A percentile compares a stretch with the other conserved stretches of the same genome.
Evolutionary conservation across 2,329 filamentous ascomycete species (phyloP).

Genomic region (Lecanicillium sp.): DNA sequence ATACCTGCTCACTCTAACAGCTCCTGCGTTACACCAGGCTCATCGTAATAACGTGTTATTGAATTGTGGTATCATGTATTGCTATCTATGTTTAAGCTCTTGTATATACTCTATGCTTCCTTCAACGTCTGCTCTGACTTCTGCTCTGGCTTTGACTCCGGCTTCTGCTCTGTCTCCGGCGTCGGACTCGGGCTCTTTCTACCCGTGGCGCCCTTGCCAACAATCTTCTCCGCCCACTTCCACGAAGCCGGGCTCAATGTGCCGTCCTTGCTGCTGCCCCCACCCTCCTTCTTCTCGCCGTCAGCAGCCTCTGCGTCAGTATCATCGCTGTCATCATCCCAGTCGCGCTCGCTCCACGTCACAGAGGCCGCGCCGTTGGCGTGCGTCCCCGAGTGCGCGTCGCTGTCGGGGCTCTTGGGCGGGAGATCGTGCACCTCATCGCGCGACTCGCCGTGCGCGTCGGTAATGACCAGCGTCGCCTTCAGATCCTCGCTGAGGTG

Average conservation of each 20-base stretch:
- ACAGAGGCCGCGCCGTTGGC: conserved; percentile 32
- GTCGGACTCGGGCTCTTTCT: conserved; percentile 23
- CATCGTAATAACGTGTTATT: no score
- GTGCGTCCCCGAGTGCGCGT: conserved; percentile 15
- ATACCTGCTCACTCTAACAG: no score
- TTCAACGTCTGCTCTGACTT: no score
- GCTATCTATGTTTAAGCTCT: no score
- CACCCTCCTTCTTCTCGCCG: neutral
- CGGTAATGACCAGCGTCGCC: neutral
- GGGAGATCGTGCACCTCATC: conserved; percentile 44
- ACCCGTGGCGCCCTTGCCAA: conserved; percentile 33
- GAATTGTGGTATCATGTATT: no score
- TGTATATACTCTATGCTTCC: no score
- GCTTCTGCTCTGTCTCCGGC: neutral
- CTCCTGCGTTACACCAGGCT: no score
- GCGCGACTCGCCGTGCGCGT: conserved; percentile 26
- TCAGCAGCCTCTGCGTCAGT: conserved; percentile 22
- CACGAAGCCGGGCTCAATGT: conserved; percentile 23
- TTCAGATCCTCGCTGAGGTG: conserved; percentile 9
- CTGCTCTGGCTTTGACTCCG: neutral
- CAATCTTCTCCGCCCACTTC: conserved; percentile 52
- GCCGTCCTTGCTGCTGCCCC: conserved; percentile 15
- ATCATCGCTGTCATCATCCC: conserved; percentile 47
- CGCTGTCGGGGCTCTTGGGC: conserved; percentile 12
- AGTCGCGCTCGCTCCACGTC: conserved; percentile 62